A percentile compares a stretch with the other conserved stretches of the same genome.
Evolutionary conservation across 1,139 yeast genomes (phyloP).

Genomic region (Blastobotrys indianensis): DNA sequence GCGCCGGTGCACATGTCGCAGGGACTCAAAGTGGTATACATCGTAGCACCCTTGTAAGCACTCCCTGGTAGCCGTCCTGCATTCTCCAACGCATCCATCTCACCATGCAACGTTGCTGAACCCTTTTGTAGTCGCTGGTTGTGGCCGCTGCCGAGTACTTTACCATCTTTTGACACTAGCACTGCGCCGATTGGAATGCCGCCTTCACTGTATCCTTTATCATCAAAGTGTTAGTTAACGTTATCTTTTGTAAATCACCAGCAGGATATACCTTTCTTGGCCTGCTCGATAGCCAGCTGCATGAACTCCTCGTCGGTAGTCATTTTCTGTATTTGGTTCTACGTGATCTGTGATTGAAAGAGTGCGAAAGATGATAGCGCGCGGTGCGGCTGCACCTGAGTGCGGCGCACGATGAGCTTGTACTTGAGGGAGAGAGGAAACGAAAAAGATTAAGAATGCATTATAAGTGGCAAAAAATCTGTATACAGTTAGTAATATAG

Average conservation of each 20-base stretch:
- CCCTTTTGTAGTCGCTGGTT: conserved; percentile 77
- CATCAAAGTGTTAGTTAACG: conserved; percentile 6
- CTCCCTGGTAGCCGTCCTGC: conserved; percentile 78
- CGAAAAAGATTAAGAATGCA: too few species aligned
- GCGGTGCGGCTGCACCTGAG: too few species aligned
- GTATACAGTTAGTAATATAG: too few species aligned
- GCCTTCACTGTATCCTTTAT: conserved; percentile 62
- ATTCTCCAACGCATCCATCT: conserved; percentile 78
- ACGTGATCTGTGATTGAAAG: too few species aligned
- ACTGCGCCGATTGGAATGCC: conserved; percentile 88
- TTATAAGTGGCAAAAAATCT: too few species aligned
- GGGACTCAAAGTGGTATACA: conserved; percentile 90
- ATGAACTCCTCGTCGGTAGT: conserved; percentile 24
- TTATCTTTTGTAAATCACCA: not conserved
- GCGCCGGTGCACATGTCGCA: conserved; percentile 96
- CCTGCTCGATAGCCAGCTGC: conserved; percentile 33
- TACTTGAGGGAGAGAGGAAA: too few species aligned
- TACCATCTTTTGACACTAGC: conserved; percentile 69
- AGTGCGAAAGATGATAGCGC: too few species aligned
- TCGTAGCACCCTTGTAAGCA: conserved; percentile 48
- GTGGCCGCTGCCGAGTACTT: conserved; percentile 79
- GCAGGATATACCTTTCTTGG: conserved; percentile 25
- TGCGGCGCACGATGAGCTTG: too few species aligned
- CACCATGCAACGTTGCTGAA: conserved; percentile 81
- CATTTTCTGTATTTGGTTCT: not conserved